Conservation (phyloP, 2,329 filamentous ascomycete genomes). For the Diaporthe sp. region DNA sequence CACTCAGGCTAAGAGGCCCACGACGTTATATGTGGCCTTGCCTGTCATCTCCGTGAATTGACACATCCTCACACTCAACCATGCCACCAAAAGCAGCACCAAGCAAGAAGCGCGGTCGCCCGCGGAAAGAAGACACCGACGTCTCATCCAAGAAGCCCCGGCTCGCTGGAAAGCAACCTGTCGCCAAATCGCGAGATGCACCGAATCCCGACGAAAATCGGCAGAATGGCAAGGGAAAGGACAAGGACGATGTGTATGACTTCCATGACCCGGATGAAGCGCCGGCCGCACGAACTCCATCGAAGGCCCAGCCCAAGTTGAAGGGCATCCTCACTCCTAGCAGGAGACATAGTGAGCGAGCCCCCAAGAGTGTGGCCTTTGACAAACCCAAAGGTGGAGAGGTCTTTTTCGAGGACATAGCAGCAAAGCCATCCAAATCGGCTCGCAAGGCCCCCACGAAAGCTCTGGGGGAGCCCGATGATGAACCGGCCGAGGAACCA, state of each 20-base stretch:
- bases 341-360: slow-evolving; percentile 57
- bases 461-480: slow-evolving; percentile 23
- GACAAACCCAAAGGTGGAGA: slow-evolving; percentile 56
- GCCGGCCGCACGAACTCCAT: slow-evolving; percentile 20
- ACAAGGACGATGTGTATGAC: slow-evolving; percentile 42
- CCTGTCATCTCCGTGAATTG: neutral
- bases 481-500: slow-evolving; percentile 37
- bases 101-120: slow-evolving; percentile 39
- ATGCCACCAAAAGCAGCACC: slow-evolving; percentile 33
- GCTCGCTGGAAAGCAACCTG: slow-evolving; percentile 25
- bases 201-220: slow-evolving; percentile 46
- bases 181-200: slow-evolving; percentile 43
- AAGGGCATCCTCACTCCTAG: slow-evolving; percentile 71
- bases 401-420: slow-evolving; percentile 67
- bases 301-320: slow-evolving; percentile 47
- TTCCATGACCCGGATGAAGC: slow-evolving; percentile 43
- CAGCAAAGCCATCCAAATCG: slow-evolving; percentile 53
- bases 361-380: slow-evolving; percentile 71
- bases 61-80: neutral
- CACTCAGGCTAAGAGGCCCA: neutral
- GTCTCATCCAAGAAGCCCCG: slow-evolving; percentile 42
- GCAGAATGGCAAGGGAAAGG: neutral
- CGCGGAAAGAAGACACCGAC: slow-evolving; percentile 37
- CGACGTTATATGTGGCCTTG: neutral
- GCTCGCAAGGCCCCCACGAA: slow-evolving; percentile 39